phyloP scores from a whole-genome alignment of 805 yeast species.

The Candida namnaoensis region DNA sequence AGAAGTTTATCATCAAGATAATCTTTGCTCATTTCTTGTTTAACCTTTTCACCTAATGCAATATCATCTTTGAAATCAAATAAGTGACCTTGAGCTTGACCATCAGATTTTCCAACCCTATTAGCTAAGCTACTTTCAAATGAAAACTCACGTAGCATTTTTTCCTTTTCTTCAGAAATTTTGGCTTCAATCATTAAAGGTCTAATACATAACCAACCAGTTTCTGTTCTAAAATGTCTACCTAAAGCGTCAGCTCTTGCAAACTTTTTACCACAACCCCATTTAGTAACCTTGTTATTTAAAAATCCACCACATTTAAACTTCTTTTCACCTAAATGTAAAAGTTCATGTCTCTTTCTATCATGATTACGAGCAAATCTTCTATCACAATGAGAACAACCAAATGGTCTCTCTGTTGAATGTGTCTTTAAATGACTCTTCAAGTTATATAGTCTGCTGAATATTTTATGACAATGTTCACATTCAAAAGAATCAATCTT shows the following conservation, averaged over 20 bases:
- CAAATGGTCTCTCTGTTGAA: conserved; percentile 62
- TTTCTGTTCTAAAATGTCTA: conserved; percentile 68
- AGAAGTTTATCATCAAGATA: not conserved
- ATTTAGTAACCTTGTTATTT: conserved; percentile 44
- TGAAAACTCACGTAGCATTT: not conserved
- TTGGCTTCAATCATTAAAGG: conserved; percentile 53
- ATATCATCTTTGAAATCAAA: not conserved
- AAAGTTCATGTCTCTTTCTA: conserved; percentile 62
- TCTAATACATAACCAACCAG: conserved; percentile 61
- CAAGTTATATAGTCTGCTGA: conserved; percentile 73
- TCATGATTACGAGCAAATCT: conserved; percentile 75
- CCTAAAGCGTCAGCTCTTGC: conserved; percentile 75
- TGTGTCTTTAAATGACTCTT: conserved; percentile 77
- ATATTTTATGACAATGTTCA: conserved; percentile 61
- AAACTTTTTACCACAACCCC: conserved; percentile 74
- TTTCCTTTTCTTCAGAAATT: not conserved
- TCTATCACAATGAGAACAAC: conserved; percentile 54
- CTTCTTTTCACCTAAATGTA: conserved; percentile 68
- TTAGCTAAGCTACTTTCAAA: not conserved
- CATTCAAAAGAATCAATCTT: conserved; percentile 30
- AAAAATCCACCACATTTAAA: conserved; percentile 59
- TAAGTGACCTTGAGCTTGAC: not conserved
- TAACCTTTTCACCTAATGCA: not conserved
- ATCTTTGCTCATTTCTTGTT: not conserved
- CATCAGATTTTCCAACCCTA: too few species aligned